These are phyloP conservation scores for Psilocybe azurescens DNA, from an alignment of 768 basidiomycete species.

Conservation along the genomic window DNA sequence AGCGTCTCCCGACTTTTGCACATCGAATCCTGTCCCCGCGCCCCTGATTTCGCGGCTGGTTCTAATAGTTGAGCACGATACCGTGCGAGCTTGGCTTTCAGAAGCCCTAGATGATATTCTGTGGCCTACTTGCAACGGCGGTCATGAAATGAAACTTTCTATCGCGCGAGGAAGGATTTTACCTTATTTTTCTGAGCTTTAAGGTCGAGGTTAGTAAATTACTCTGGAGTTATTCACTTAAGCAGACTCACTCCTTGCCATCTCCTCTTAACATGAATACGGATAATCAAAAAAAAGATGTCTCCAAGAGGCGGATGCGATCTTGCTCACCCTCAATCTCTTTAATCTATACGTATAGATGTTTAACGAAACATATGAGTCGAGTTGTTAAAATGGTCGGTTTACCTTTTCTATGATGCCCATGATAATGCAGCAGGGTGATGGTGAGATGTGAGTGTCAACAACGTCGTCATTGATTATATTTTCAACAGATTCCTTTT, in stretches of 20 bases:
- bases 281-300: neutral
- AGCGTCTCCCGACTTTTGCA: slow-evolving; percentile 83
- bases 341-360: slow-evolving; percentile 67
- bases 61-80: slow-evolving; percentile 98
- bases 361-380: slow-evolving; percentile 8
- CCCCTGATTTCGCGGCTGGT: slow-evolving; percentile 85
- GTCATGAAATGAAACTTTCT: slow-evolving; percentile 15
- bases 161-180: slow-evolving; percentile 13
- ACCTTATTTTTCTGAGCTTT: slow-evolving; percentile 97
- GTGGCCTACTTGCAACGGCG: slow-evolving; percentile 66
- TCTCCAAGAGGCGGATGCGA: neutral
- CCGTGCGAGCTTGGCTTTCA: slow-evolving; percentile 94
- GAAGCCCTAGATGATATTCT: slow-evolving; percentile 90
- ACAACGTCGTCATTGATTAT: slow-evolving; percentile 13
- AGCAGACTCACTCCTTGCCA: slow-evolving; percentile 94
- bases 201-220: slow-evolving; percentile 5
- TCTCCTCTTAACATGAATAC: slow-evolving; percentile 74
- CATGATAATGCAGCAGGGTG: slow-evolving; percentile 52
- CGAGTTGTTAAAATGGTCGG: neutral
- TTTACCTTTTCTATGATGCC: slow-evolving; percentile 92
- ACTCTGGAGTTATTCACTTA: too few relatives aligned
- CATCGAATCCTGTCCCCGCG: slow-evolving; percentile 86
- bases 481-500: slow-evolving; percentile 18
- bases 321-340: slow-evolving; percentile 87
- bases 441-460: slow-evolving; percentile 22